These are phyloP conservation scores for Neopestalotiopsis sp. DNA, from an alignment of 2,329 filamentous ascomycete genomes.

Conservation along the genomic window DNA sequence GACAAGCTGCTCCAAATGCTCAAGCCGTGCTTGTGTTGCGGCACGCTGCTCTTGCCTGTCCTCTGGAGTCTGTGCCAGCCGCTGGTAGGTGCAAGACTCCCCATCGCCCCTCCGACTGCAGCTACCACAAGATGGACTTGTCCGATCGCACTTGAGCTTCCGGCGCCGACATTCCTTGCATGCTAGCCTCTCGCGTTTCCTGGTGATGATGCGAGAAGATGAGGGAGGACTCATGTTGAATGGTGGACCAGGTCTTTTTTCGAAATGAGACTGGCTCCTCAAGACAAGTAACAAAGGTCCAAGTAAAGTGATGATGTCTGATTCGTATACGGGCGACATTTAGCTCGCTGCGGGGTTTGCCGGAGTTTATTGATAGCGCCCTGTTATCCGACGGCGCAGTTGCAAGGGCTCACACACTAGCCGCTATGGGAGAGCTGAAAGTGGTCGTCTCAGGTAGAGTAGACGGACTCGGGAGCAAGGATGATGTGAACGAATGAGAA, in stretches of 20 bases:
- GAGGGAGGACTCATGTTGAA: not conserved
- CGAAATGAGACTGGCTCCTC: not conserved
- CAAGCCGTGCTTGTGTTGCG: slow-evolving; percentile 7
- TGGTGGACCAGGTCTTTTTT: too few species aligned
- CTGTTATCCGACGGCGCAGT: not conserved
- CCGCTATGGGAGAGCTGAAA: too few species aligned
- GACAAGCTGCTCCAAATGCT: slow-evolving; percentile 11
- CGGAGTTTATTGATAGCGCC: not conserved
- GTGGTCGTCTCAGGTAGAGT: too few species aligned
- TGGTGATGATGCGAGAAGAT: slow-evolving; percentile 8
- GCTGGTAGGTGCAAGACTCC: slow-evolving; percentile 12
- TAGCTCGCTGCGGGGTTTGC: not conserved
- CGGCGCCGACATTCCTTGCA: slow-evolving; percentile 15
- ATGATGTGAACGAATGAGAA: too few species aligned
- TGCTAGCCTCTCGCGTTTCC: slow-evolving; percentile 12
- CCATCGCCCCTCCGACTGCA: slow-evolving; percentile 8
- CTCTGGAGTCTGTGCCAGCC: not conserved
- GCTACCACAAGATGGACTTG: slow-evolving; percentile 1
- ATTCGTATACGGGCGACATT: not conserved
- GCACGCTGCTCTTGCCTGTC: not conserved
- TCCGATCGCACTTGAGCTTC: slow-evolving; percentile 11
- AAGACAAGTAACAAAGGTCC: not conserved
- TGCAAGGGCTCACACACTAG: too few species aligned
- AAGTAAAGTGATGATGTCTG: not conserved
- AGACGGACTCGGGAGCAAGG: too few species aligned